Conservation (phyloP, 306 rosid genomes). For the Senna siamea region DNA sequence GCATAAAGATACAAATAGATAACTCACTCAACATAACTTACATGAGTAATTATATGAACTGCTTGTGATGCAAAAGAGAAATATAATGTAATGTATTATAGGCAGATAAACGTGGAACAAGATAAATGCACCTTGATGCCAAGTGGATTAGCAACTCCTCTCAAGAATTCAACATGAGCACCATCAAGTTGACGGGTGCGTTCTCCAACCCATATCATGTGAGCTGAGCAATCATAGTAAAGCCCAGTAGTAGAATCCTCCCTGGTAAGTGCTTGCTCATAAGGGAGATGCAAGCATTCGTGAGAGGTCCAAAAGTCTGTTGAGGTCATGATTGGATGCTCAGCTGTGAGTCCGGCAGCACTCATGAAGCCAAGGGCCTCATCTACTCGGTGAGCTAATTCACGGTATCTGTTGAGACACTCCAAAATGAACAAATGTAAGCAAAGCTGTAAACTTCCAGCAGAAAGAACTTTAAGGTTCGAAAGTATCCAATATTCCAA, state of each 20-base stretch:
- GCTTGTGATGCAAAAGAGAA: conserved; percentile 18
- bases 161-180: conserved; percentile 63
- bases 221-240: conserved; percentile 64
- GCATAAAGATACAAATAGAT: background rate
- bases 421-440: background rate
- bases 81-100: conserved; percentile 7
- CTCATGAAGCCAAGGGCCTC: conserved; percentile 29
- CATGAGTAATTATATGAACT: conserved; percentile 6
- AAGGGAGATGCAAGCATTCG: conserved; percentile 61
- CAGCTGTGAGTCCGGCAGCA: conserved; percentile 17
- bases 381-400: conserved; percentile 29
- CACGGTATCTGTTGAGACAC: background rate
- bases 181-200: conserved; percentile 68
- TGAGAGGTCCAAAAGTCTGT: conserved; percentile 70
- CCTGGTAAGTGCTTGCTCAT: conserved; percentile 61
- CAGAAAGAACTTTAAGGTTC: background rate
- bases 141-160: conserved; percentile 65
- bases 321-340: conserved; percentile 38
- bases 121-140: conserved; percentile 55
- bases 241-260: conserved; percentile 61
- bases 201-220: conserved; percentile 67
- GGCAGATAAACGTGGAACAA: background rate
- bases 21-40: conserved; percentile 3
- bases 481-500: background rate
- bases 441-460: background rate